phyloP scores from a whole-genome alignment of 176 grass and related monocot species.

The Aechmea fasciata region DNA sequence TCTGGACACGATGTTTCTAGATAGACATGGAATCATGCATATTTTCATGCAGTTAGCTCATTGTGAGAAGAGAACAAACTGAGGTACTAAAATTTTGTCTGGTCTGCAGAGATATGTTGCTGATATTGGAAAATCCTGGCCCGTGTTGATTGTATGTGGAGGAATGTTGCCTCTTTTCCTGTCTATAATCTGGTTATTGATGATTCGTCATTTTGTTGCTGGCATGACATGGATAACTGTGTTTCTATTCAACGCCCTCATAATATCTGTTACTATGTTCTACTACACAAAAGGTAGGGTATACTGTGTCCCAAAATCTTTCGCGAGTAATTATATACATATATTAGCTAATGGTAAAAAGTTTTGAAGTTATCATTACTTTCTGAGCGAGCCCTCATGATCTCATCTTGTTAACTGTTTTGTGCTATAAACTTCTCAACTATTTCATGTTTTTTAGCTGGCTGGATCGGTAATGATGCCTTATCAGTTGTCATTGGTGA shows the following conservation, averaged over 20 bases:
- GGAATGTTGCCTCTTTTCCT: conserved; percentile 87
- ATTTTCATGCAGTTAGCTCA: neutral
- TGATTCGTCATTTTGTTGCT: conserved; percentile 95
- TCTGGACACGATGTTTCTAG: neutral
- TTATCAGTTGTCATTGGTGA: conserved; percentile 90
- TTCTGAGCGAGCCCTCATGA: neutral
- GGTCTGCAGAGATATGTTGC: conserved; percentile 85
- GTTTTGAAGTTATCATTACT: neutral
- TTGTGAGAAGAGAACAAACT: conserved; percentile 14
- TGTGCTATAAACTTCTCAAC: neutral
- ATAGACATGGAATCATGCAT: neutral
- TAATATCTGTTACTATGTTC: conserved; percentile 94
- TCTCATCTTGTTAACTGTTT: neutral
- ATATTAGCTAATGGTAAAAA: no score
- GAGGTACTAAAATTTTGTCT: conserved; percentile 8
- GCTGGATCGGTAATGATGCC: conserved; percentile 86
- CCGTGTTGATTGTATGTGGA: conserved; percentile 92
- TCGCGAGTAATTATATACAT: neutral
- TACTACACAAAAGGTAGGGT: conserved; percentile 81
- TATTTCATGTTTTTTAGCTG: conserved; percentile 53
- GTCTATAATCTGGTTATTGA: conserved; percentile 78
- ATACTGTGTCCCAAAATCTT: conserved; percentile 4
- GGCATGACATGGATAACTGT: conserved; percentile 98
- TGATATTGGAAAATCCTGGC: conserved; percentile 95
- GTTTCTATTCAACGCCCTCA: conserved; percentile 80